These are phyloP conservation scores for Boletus bicolor DNA, from an alignment of 768 basidiomycete genomes.

Conservation along the genomic window DNA sequence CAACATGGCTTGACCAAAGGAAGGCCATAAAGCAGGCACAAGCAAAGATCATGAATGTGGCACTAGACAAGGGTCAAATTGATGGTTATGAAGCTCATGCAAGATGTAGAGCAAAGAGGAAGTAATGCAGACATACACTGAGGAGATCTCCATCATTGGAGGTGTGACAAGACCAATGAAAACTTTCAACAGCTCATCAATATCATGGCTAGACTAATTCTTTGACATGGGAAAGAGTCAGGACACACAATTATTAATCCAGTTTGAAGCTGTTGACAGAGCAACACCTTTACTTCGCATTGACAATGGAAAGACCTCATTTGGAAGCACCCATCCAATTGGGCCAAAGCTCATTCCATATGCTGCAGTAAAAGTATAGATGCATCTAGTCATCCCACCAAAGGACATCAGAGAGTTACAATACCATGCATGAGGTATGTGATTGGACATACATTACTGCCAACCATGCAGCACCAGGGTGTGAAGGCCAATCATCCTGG, in stretches of 20 bases:
- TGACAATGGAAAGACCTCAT: constrained; percentile 78
- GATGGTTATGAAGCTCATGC: neutral
- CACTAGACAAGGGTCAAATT: constrained; percentile 33
- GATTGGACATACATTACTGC: constrained; percentile 55
- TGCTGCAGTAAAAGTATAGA: constrained; percentile 73
- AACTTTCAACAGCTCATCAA: constrained; percentile 40
- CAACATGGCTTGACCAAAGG: constrained; percentile 63
- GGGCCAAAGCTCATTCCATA: constrained; percentile 80
- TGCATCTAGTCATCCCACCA: constrained; percentile 38
- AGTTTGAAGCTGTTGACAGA: constrained; percentile 81
- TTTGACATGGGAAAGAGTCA: neutral
- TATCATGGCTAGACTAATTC: neutral
- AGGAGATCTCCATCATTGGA: constrained; percentile 55
- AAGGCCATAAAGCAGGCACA: constrained; percentile 63
- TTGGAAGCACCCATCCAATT: constrained; percentile 80
- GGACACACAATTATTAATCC: constrained; percentile 73
- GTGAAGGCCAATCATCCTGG: constrained; percentile 54
- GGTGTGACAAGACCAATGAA: constrained; percentile 75
- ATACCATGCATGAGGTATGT: neutral
- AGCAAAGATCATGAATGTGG: constrained; percentile 68
- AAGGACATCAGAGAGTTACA: neutral
- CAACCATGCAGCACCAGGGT: constrained; percentile 59
- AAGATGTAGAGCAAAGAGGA: neutral
- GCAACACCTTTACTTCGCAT: constrained; percentile 81
- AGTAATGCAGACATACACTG: constrained; percentile 41